These are phyloP conservation scores for Sporothrix phasma DNA, from an alignment of 2,329 filamentous ascomycete genomes.

Conservation along the genomic window DNA sequence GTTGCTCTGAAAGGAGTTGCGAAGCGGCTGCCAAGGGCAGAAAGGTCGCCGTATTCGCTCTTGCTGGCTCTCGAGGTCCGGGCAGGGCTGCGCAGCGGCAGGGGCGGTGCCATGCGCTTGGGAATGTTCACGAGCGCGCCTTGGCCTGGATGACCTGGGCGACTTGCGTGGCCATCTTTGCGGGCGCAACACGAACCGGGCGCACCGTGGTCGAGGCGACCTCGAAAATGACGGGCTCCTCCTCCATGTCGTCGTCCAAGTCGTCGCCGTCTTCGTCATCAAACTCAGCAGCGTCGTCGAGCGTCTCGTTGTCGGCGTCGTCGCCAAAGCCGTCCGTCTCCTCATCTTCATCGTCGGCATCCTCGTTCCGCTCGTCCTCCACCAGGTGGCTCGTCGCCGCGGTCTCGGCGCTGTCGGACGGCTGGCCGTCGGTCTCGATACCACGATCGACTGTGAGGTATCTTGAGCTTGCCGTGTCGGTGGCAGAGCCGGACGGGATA, in stretches of 20 bases:
- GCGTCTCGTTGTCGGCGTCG: slow-evolving; percentile 1
- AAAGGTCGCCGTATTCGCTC: slow-evolving; percentile 52
- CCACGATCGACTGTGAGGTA: slow-evolving; percentile 7
- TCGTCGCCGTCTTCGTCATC: slow-evolving; percentile 25
- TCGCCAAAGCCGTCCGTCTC: slow-evolving; percentile 41
- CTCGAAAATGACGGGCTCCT: slow-evolving; percentile 61
- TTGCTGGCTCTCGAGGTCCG: slow-evolving; percentile 43
- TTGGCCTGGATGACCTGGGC: slow-evolving; percentile 60
- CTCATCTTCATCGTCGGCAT: slow-evolving; percentile 35
- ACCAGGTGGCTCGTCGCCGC: slow-evolving; percentile 15
- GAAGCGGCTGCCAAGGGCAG: slow-evolving; percentile 41
- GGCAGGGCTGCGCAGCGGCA: slow-evolving; percentile 68
- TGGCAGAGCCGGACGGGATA: neutral
- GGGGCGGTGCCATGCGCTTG: slow-evolving; percentile 65
- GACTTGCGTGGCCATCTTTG: slow-evolving; percentile 56
- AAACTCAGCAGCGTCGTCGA: slow-evolving; percentile 29
- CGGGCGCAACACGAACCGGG: slow-evolving; percentile 47
- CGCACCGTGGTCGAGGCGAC: slow-evolving; percentile 49
- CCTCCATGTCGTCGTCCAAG: slow-evolving; percentile 39
- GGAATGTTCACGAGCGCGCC: slow-evolving; percentile 74
- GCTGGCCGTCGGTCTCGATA: slow-evolving; percentile 19
- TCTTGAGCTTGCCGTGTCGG: neutral
- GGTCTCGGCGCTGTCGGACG: slow-evolving; percentile 20
- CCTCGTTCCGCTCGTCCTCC: slow-evolving; percentile 27
- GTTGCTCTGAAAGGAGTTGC: slow-evolving; percentile 35